Evolutionary conservation across 306 rosid species (phyloP).

Genomic region (Castanea mollissima): DNA sequence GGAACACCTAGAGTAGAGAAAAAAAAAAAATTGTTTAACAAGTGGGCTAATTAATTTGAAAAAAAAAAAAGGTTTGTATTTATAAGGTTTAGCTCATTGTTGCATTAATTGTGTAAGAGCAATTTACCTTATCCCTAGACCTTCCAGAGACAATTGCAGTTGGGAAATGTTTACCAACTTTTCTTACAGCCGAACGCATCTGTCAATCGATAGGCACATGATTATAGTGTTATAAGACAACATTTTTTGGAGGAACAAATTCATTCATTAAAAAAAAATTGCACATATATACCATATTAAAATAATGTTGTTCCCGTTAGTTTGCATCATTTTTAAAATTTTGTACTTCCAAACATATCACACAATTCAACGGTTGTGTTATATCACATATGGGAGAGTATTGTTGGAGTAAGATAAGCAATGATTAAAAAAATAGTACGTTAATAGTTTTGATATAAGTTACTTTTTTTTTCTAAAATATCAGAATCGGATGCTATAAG

Average conservation of each 20-base stretch:
- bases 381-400: too few relatives aligned
- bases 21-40: too few relatives aligned
- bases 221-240: not conserved
- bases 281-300: too few relatives aligned
- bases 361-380: too few relatives aligned
- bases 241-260: not conserved
- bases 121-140: constrained; percentile 43
- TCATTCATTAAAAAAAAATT: too few relatives aligned
- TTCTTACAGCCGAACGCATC: constrained; percentile 48
- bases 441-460: too few relatives aligned
- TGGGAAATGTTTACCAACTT: constrained; percentile 42
- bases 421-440: too few relatives aligned
- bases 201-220: not conserved
- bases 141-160: constrained; percentile 60
- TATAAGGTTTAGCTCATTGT: not conserved
- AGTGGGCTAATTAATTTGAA: not conserved
- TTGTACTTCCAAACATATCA: too few relatives aligned
- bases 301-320: too few relatives aligned
- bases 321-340: too few relatives aligned
- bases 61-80: not conserved
- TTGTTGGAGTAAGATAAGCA: too few relatives aligned
- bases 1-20: constrained; percentile 25
- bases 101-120: not conserved
- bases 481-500: fast-evolving
- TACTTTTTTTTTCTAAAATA: too few relatives aligned